Evolutionary conservation across 306 rosid species (phyloP), one percentile per base, ranked within the genome.

Genomic region (Vigna angularis): DNA sequence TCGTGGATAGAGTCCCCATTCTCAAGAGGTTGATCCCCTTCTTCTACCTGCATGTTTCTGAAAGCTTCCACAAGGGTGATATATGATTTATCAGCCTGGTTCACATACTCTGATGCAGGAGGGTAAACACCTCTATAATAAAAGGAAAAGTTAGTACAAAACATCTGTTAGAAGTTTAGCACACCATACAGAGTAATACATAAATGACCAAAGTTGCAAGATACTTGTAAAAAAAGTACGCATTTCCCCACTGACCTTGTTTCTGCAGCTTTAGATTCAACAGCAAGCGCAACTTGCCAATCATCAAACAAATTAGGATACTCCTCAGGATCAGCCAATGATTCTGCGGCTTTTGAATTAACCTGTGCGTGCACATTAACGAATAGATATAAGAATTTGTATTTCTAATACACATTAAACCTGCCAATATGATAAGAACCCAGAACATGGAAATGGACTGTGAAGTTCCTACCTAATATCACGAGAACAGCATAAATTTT

Each of bases 321-420:
- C 88, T 96, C 96, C 85, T 90, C 97, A 12, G 99, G 99, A 87
- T 93, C 96, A 86, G 98, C 99, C 87, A 96, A 86, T 73, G 98
- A 90, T 74, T 93, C 98, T 0, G 99, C 99, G 63, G 99, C 99
- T 84, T 93, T 96, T 9, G 97, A 85, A 88, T 88, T 96, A 84
- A 93, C 96, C 99, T 96, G 81, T 55, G 59, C 44, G 79, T 55
- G 59, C 44, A 70, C 77, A 61, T 32, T 40, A 79, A 44, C 62
- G 75, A 79, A 82, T 62, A 68, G 57, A 70, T 56, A 13, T 20
- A 48, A 51, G 40, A 36, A 76, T 20, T 44, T 11, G 45, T 18
- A 26, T 63, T 52, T 70, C 45, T 22, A 73, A 51, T 36, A 26
- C 67, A 57, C 50, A 53, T 50, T 30, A 40, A 65, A 65, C 34